A percentile compares a stretch with the other conserved stretches of the same genome.
These are phyloP conservation scores for Porodaedalea pini DNA, from an alignment of 1,284 basidiomycete genomes.

Conservation along the genomic window DNA sequence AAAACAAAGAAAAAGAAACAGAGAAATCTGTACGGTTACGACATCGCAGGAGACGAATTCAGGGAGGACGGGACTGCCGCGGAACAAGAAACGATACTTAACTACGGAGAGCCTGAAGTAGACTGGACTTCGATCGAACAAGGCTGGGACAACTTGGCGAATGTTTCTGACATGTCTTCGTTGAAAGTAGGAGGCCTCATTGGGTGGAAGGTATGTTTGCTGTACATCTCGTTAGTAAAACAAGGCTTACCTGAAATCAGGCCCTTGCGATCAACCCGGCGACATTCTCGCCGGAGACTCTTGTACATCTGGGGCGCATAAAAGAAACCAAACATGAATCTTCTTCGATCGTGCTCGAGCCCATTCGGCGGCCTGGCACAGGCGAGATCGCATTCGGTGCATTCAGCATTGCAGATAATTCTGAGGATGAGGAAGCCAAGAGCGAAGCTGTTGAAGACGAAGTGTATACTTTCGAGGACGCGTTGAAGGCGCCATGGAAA, in stretches of 20 bases:
- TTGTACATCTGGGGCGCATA: slow-evolving; percentile 43
- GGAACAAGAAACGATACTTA: background rate
- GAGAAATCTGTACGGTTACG: slow-evolving; percentile 22
- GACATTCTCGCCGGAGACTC: slow-evolving; percentile 50
- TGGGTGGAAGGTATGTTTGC: slow-evolving; percentile 49
- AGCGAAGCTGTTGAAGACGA: slow-evolving; percentile 1
- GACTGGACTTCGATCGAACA: slow-evolving; percentile 41
- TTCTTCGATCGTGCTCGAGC: background rate
- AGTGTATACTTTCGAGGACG: slow-evolving; percentile 4
- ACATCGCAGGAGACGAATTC: background rate
- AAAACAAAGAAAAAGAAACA: slow-evolving; percentile 29
- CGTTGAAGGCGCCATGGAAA: slow-evolving; percentile 3
- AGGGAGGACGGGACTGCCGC: background rate
- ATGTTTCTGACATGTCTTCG: slow-evolving; percentile 32
- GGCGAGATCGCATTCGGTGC: slow-evolving; percentile 14
- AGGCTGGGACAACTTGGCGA: slow-evolving; percentile 37
- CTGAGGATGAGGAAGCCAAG: background rate
- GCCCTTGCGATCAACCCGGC: slow-evolving; percentile 49
- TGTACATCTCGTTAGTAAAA: background rate
- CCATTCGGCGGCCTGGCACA: slow-evolving; percentile 9
- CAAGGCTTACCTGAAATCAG: slow-evolving; percentile 29
- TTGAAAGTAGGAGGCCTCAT: slow-evolving; percentile 37
- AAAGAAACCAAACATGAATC: background rate
- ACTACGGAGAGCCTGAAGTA: slow-evolving; percentile 18
- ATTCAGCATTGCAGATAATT: background rate